These are phyloP conservation scores for Fraxinus quadrangulata DNA, from an alignment of 257 asterid species.

Conservation along the genomic window DNA sequence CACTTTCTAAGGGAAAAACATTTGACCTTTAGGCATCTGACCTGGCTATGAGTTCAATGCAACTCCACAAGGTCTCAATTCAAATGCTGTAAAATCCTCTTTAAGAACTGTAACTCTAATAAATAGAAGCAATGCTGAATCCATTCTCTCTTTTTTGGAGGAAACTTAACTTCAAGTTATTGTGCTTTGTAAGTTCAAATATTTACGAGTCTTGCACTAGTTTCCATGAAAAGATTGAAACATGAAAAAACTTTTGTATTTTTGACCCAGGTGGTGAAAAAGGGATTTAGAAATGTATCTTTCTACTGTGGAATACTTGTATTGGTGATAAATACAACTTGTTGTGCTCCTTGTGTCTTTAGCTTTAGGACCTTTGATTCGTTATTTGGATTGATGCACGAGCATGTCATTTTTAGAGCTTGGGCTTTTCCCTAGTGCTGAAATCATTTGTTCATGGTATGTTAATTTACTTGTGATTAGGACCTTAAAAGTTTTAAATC, in stretches of 20 bases:
- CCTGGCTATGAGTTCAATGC: neutral
- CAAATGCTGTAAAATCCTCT: neutral
- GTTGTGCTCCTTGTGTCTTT: neutral
- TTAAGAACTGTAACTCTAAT: neutral
- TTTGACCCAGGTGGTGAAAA: neutral
- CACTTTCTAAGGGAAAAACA: neutral
- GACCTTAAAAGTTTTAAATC: slow-evolving; percentile 9
- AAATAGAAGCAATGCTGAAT: neutral
- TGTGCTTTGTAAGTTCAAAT: neutral
- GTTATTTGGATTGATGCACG: slow-evolving; percentile 5
- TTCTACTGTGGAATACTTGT: neutral
- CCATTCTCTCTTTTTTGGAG: neutral
- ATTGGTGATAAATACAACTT: neutral
- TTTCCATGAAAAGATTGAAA: neutral
- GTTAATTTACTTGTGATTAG: slow-evolving; percentile 17
- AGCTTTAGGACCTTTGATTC: slow-evolving; percentile 12
- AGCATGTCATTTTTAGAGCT: slow-evolving; percentile 1
- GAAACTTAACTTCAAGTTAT: neutral
- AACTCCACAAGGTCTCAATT: neutral
- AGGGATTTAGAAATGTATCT: neutral
- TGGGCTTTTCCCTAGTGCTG: slow-evolving; percentile 2
- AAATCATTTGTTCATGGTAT: neutral
- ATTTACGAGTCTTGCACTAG: neutral
- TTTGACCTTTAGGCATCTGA: neutral
- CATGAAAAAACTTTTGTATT: neutral